phyloP scores from a whole-genome alignment of 208 protist species.

The Leishmania turanica region DNA sequence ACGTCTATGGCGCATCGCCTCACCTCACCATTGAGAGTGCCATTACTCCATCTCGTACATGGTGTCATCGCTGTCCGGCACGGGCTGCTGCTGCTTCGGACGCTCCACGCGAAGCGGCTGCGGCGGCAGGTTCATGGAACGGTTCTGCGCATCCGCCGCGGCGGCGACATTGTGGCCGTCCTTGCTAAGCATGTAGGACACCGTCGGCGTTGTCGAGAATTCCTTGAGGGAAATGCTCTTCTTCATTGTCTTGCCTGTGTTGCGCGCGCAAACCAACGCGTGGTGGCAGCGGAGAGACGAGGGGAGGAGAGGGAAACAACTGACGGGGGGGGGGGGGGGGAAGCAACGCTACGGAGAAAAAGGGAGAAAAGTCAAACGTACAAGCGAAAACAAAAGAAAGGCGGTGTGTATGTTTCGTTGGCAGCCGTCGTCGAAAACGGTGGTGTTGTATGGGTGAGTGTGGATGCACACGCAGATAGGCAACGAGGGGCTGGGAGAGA shows the following conservation, averaged over 20 bases:
- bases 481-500: not conserved
- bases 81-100: constrained; percentile 38
- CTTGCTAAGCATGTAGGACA: constrained; percentile 92
- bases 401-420: not conserved
- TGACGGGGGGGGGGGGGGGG: too few relatives aligned
- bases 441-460: constrained; percentile 13
- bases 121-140: constrained; percentile 31
- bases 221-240: constrained; percentile 91
- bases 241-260: constrained; percentile 47
- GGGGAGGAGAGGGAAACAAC: constrained; percentile 1
- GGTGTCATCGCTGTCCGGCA: constrained; percentile 49
- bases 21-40: not conserved
- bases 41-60: constrained; percentile 91
- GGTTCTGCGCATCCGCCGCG: constrained; percentile 35
- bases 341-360: not conserved
- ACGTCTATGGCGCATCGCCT: not conserved
- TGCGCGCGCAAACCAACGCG: not conserved
- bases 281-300: constrained; percentile 2
- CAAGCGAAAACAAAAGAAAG: not conserved
- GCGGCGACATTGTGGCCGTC: constrained; percentile 83
- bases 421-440: not conserved
- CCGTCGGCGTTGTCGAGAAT: constrained; percentile 89
- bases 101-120: constrained; percentile 49
- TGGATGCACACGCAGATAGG: constrained; percentile 14
- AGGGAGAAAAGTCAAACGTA: not conserved